Evolutionary conservation across 2,329 filamentous ascomycete species (phyloP), one percentile per base, ranked within the genome.

Genomic region (Monascus ruber): DNA sequence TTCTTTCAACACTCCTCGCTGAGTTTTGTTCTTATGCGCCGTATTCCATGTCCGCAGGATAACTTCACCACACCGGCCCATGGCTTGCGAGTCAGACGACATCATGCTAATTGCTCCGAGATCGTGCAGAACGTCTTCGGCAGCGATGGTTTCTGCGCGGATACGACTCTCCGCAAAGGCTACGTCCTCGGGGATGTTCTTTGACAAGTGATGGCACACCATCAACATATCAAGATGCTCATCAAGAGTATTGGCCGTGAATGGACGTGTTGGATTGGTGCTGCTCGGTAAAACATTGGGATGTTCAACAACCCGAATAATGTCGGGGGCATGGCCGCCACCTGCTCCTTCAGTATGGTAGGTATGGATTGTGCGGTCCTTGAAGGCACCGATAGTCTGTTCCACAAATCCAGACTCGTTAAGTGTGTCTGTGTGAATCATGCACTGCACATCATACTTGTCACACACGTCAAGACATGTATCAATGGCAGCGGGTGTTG

Each of bases 341-440:
- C 89, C 89, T 1, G 89, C 89, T 32, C 89, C 89, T 68, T 96
- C 89, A 27, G 87, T 95, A 65, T 96, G 89, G 64, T 96, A 96
- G 1, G 89, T 94, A 65, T 96, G 89, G 53, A 96, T 94, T 1
- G 86, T 85, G 44, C 89, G 80, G 55, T 78, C 72, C 59, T 85
- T 86, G 72, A 96, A 83, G 3, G 88, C 80, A n/a, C 71, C 76
- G 45, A 94, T 78, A 2, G 88, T 94, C 42, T 85, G 82, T 59
- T 95, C 89, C 37, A 96, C 89, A 55, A 94, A 96, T n/a, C 89
- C 89, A 11, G 85, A 89, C 63, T 96, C 89, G 62, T 96, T 96
- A 44, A 96, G 76, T 0, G 89, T 95, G 61, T 96, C 89, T 0
- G 88, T 95, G 60, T 95, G 89, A 52, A 96, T 93, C 47, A 94